Evolutionary conservation across 768 basidiomycete genomes (phyloP).

Genomic region (Kockovaella imperatae): DNA sequence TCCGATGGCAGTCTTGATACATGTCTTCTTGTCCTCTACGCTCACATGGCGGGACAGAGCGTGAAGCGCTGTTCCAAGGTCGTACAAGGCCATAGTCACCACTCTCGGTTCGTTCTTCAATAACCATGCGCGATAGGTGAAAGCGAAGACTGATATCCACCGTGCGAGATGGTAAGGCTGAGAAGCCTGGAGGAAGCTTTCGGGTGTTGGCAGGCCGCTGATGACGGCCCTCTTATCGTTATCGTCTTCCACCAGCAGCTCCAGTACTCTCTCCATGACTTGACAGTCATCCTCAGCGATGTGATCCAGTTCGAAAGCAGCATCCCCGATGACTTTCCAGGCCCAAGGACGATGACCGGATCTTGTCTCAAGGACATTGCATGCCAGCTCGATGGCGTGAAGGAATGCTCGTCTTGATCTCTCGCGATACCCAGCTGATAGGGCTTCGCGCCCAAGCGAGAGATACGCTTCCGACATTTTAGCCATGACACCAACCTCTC

Average conservation of each 20-base stretch:
- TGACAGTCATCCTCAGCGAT: too few relatives aligned
- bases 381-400: constrained; percentile 27
- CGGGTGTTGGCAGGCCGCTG: constrained; percentile 50
- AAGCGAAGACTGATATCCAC: constrained; percentile 41
- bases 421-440: constrained; percentile 60
- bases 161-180: constrained; percentile 12
- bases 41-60: constrained; percentile 19
- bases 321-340: constrained; percentile 79
- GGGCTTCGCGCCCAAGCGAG: constrained; percentile 60
- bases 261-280: constrained; percentile 28
- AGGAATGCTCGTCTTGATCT: constrained; percentile 69
- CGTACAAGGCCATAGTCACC: constrained; percentile 35
- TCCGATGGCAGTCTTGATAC: constrained; percentile 36
- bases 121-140: constrained; percentile 41
- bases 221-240: constrained; percentile 59
- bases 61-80: constrained; percentile 38
- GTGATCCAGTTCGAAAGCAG: constrained; percentile 54
- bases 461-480: constrained; percentile 66
- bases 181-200: constrained; percentile 12
- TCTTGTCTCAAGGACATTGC: constrained; percentile 13
- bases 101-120: constrained; percentile 38
- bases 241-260: constrained; percentile 62
- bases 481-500: constrained; percentile 56
- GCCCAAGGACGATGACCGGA: constrained; percentile 38
- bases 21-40: constrained; percentile 8